A percentile compares a stretch with the other conserved stretches of the same genome.
phyloP scores from a whole-genome alignment of 495 filamentous ascomycete species.

The Neurospora sp. region DNA sequence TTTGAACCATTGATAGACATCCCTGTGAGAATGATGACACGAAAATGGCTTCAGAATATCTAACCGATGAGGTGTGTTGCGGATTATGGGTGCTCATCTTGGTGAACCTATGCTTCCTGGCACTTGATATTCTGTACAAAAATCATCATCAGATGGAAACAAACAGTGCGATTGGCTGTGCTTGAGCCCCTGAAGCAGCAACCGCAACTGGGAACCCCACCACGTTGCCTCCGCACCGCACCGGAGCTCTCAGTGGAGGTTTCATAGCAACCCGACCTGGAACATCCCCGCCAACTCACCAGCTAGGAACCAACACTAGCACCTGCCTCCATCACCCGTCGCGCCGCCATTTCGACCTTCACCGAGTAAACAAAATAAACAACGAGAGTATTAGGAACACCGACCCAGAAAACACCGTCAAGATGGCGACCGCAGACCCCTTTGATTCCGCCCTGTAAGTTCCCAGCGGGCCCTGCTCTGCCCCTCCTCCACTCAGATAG shows the following conservation, averaged over 20 bases:
- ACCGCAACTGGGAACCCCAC: constrained; percentile 5
- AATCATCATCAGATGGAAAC: not conserved
- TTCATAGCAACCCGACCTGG: not conserved
- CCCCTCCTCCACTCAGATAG: not conserved
- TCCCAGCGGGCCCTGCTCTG: constrained; percentile 3
- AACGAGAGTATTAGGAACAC: not conserved
- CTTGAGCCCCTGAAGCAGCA: constrained; percentile 5
- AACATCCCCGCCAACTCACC: constrained; percentile 5
- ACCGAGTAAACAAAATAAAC: not conserved
- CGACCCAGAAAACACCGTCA: constrained; percentile 3
- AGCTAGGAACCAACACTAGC: not conserved
- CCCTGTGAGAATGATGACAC: too few species aligned
- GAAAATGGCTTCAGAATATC: too few species aligned
- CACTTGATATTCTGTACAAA: not conserved
- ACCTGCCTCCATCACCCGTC: not conserved
- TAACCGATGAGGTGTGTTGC: not conserved
- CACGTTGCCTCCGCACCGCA: not conserved
- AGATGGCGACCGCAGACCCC: constrained; percentile 44
- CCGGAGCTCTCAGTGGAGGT: not conserved
- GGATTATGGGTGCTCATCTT: not conserved
- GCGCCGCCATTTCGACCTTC: not conserved
- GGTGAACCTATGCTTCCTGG: not conserved
- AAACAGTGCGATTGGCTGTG: not conserved
- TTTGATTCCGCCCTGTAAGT: constrained; percentile 78
- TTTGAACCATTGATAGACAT: too few species aligned